Evolutionary conservation across 495 filamentous ascomycete species (phyloP), one percentile per base, ranked within the genome.

Genomic region (Penicillium riverlandense): DNA sequence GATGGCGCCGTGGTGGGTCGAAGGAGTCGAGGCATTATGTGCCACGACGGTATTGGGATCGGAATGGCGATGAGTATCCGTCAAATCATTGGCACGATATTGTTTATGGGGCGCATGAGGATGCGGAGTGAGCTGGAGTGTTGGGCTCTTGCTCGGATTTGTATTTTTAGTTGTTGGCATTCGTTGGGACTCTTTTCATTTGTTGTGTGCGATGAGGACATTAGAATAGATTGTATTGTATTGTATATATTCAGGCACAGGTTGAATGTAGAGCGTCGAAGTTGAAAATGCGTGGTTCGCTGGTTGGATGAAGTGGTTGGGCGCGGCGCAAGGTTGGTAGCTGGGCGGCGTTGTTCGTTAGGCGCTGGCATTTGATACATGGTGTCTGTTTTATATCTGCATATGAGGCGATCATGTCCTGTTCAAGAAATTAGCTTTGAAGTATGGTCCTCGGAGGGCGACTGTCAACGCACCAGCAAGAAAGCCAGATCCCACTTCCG

Each of bases 391-490:
- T 69, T 43, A 71, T 55, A 45, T 64, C 55, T 8, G 62, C 49
- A 40, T 73, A 73, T 16, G 70, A 65, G 35, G 60, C 54, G 8
- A 68, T 61, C 63, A 68, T 65, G 37, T 70, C 65, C 66, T 70
- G 41, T 4, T 8, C 22, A 13, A 6, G 7, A 32, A 29, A 35
- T 59, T 32, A 63, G 50, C 34, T 30, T 38, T 29, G 1, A 1
- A 7, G 34, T 42, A 10, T 33, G 22, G 22, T 7, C 27, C 1
- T 8, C 6, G 30, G 13, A 13, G 1, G 8, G 7, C 9, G 27
- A 2, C 5, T 35, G 7, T 7, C 2, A 37, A 60, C 66, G 52
- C 50, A 73, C 69, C 37, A 73, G 44, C 40, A 73, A 53, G 50
- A 61, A 66, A 14, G 54, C 39, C 22, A 73, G 58, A 49, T 73